A percentile compares a stretch with the other conserved stretches of the same genome.
phyloP scores from a whole-genome alignment of 345 rosid genomes.

The Excoecaria cochinchinensis region DNA sequence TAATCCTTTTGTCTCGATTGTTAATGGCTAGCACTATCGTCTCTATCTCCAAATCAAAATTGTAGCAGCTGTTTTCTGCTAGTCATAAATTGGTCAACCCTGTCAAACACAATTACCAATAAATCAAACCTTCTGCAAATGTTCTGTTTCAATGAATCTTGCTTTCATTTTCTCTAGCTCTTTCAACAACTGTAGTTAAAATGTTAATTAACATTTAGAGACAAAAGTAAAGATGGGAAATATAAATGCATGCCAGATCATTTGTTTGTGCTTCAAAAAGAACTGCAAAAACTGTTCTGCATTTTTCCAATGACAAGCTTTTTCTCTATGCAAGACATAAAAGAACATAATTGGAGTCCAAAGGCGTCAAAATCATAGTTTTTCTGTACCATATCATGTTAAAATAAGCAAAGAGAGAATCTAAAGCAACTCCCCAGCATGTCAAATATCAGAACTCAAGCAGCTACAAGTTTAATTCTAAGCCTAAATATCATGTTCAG shows the following conservation, averaged over 20 bases:
- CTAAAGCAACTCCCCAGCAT: not conserved
- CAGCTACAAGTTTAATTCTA: not conserved
- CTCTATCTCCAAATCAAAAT: constrained; percentile 10
- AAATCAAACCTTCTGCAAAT: constrained; percentile 4
- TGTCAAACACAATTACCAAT: constrained; percentile 6
- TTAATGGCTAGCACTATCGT: constrained; percentile 9
- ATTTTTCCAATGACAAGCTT: not conserved
- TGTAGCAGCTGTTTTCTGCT: not conserved
- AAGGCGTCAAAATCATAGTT: not conserved
- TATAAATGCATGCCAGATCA: too few relatives aligned
- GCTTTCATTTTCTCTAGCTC: not conserved
- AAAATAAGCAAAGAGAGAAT: not conserved
- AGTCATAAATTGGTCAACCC: constrained; percentile 7
- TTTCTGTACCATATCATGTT: not conserved
- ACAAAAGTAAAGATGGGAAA: too few relatives aligned
- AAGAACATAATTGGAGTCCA: not conserved
- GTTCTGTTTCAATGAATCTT: not conserved
- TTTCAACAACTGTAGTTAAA: not conserved
- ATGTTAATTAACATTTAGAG: not conserved
- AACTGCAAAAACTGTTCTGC: not conserved
- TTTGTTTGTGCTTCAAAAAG: not conserved
- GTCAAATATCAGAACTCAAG: not conserved
- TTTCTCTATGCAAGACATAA: not conserved
- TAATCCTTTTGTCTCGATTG: constrained; percentile 21
- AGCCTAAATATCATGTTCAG: not conserved